Conservation (phyloP, 148 eudicot genomes). For the Suaeda aralocaspica region DNA sequence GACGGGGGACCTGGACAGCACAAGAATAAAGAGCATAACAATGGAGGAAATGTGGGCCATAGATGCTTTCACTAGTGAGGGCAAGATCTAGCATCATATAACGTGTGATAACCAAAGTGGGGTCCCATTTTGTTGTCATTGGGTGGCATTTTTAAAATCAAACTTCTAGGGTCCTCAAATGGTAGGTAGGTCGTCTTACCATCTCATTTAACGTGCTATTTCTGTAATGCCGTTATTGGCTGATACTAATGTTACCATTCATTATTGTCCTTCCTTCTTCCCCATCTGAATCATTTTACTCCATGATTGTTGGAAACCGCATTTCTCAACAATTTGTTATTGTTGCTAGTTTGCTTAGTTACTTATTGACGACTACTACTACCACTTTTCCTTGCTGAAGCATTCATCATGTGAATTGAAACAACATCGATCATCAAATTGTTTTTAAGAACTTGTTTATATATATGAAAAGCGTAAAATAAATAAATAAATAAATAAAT, state of each 20-base stretch:
- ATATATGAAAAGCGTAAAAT: too few relatives aligned
- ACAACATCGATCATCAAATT: too few relatives aligned
- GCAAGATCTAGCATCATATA: constrained; percentile 33
- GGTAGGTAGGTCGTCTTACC: constrained; percentile 7
- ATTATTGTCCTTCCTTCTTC: not conserved
- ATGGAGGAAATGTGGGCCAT: constrained; percentile 12
- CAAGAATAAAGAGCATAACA: not conserved
- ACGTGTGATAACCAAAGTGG: constrained; percentile 20
- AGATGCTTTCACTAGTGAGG: constrained; percentile 23
- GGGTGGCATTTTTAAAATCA: not conserved
- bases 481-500: too few relatives aligned
- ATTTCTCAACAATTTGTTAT: not conserved
- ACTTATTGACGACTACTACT: too few relatives aligned
- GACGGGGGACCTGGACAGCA: constrained; percentile 4
- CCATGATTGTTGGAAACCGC: constrained; percentile 14
- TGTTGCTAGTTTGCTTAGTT: not conserved
- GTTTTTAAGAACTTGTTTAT: too few relatives aligned
- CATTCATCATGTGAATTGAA: constrained; percentile 16
- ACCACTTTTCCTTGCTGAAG: not conserved
- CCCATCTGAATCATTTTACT: constrained; percentile 11
- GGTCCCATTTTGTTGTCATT: constrained; percentile 19
- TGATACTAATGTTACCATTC: not conserved
- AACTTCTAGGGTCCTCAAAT: constrained; percentile 5
- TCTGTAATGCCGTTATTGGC: too few relatives aligned
- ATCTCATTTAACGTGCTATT: too few relatives aligned